Evolutionary conservation across 768 basidiomycete species (phyloP).

Genomic region (Albatrellus ellisii): DNA sequence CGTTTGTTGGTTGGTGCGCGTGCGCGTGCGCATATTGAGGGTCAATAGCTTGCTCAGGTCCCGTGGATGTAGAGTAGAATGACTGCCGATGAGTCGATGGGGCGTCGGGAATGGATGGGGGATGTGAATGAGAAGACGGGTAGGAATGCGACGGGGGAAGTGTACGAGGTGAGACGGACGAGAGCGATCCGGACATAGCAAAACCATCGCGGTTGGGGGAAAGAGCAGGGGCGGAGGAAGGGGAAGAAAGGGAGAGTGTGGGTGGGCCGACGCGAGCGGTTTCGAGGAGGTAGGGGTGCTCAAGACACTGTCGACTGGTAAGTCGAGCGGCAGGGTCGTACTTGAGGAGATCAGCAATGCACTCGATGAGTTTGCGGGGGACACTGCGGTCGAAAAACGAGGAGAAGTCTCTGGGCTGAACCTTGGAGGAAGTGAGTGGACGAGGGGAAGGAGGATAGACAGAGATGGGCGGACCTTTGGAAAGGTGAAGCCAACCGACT

Average conservation of each 20-base stretch:
- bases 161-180: constrained; percentile 11
- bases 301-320: constrained; percentile 76
- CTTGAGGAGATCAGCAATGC: constrained; percentile 82
- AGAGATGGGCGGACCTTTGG: constrained; percentile 51
- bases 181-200: constrained; percentile 9
- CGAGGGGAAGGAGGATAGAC: constrained; percentile 3
- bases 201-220: constrained; percentile 14
- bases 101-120: constrained; percentile 3
- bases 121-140: background rate
- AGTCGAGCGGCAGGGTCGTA: constrained; percentile 85
- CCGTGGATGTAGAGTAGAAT: constrained; percentile 4
- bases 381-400: constrained; percentile 68
- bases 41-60: constrained; percentile 6
- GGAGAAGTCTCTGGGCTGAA: constrained; percentile 50
- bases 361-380: constrained; percentile 74
- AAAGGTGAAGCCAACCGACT: constrained; percentile 73
- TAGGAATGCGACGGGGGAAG: constrained; percentile 8
- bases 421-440: constrained; percentile 26
- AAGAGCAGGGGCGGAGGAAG: constrained; percentile 23
- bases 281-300: constrained; percentile 83
- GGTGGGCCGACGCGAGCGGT: constrained; percentile 31
- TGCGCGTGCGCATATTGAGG: constrained; percentile 7
- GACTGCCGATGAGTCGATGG: constrained; percentile 13
- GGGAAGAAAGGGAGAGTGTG: constrained; percentile 9
- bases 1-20: too few relatives aligned